Evolutionary conservation across 179 eudicot species (phyloP), one percentile per base, ranked within the genome.

Genomic region (Pouteria campechiana): DNA sequence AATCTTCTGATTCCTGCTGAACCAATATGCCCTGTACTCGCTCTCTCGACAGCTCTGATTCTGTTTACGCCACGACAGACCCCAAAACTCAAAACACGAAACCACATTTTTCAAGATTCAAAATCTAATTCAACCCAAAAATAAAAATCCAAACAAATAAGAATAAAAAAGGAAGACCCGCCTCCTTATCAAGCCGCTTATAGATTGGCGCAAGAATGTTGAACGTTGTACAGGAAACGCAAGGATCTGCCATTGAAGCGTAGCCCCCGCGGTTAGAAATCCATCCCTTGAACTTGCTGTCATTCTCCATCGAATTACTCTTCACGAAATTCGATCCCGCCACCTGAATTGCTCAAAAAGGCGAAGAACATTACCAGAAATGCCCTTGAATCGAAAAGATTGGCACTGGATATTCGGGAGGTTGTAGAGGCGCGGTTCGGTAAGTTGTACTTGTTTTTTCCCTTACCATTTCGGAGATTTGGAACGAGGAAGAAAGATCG

Each of bases 141-240:
- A 25, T 5, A 12, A 27, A 47, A 41, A 8, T 11, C 11, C 9
- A 16, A 45, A 13, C 18, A 6, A 34, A 20, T 11, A 50, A 43
- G 4, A 5, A 22, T 3, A 9, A 12, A 12, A 9, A 23, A 2
- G 3, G 14, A 34, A 36, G 18, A 6, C 12, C 18, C 47, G 80
- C 99, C 96, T 88, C 66, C 19, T 69, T 46, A 51, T 58, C 59
- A 35, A 92, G 72, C 35, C 99, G 62, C 50, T 92, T 92, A 72
- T 92, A 92, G 45, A 92, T 88, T 14, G 99, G 99, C 24, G 99
- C 96, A 35, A 92, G 85, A 37, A 92, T 92, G 55, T 92, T 92
- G 64, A 92, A 92, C 10, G 96, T 92, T 30, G 99, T 88, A 44
- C 99, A 92, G 14, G 96, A 80, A 44, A 85, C 57, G 13, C 72